A percentile compares a stretch with the other conserved stretches of the same genome.
Conservation (phyloP, 345 rosid genomes). For the Noccaea bulbosa region DNA sequence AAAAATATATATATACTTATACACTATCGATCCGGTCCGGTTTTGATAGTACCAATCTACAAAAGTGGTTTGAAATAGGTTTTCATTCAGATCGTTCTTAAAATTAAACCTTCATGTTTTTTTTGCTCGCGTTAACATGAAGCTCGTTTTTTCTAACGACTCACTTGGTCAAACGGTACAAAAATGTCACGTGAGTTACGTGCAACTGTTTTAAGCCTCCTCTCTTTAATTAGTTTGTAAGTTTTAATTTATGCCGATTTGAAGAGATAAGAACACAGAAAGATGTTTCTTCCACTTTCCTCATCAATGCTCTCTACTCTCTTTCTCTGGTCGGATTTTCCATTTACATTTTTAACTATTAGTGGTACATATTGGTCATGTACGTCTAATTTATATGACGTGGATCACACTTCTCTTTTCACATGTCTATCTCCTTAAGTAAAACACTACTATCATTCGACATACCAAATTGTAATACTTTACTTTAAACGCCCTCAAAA, state of each 20-base stretch:
- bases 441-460: neutral
- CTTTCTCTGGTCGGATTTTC: constrained; percentile 37
- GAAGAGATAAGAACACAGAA: constrained; percentile 38
- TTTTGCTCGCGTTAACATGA: neutral
- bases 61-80: neutral
- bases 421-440: constrained; percentile 22
- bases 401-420: constrained; percentile 42
- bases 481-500: neutral
- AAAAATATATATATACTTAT: neutral
- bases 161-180: constrained; percentile 33
- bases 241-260: constrained; percentile 11
- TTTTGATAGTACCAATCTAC: neutral
- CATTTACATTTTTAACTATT: constrained; percentile 34
- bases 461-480: neutral
- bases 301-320: constrained; percentile 19
- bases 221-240: neutral
- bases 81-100: constrained; percentile 3
- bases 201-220: constrained; percentile 6
- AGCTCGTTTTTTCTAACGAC: constrained; percentile 13
- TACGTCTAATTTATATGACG: constrained; percentile 30
- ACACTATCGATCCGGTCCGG: neutral
- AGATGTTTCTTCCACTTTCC: constrained; percentile 31
- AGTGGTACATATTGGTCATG: constrained; percentile 20
- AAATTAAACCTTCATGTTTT: constrained; percentile 7
- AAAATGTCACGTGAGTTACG: constrained; percentile 36